Evolutionary conservation across 176 grass and related monocot species (phyloP), one percentile per base, ranked within the genome.

Genomic region (Avena insularis): DNA sequence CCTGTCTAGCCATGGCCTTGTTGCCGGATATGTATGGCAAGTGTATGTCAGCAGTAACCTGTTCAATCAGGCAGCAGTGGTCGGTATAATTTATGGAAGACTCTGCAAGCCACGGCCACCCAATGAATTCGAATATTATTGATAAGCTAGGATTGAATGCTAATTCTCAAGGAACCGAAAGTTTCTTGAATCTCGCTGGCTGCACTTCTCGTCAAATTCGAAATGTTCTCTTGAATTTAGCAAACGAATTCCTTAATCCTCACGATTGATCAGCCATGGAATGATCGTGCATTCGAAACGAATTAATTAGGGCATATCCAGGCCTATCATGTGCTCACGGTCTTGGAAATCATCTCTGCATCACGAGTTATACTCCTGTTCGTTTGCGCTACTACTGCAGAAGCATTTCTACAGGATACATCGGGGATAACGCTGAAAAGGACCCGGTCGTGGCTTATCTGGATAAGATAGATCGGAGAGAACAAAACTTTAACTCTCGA

Each of bases 41-140:
- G 56, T 68, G 79, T 80, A 51, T 87, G 43, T 69, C 74, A 35
- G 79, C 89, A 84, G 81, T 91, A 55, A 71, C 85, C 80, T 74
- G 59, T 3, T 75, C 68, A 68, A 87, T 84, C 89, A 51, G 89
- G 89, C 79, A 76, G 47, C 57, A 9, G 8, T 14, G 43, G 71
- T 21, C 48, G 40, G 82, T 43, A 20, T 9, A 84, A 47, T 16
- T 56, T 19, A 48, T 14, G 69, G 38, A 33, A 45, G 68, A 71
- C 35, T 45, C 33, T 46, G 53, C 43, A 2, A 12, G 36, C 51
- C 81, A 60, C n/a, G 15, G 38, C 38, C n/a, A 29, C 56, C 20
- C 33, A 23, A 67, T 81, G 23, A 49, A 81, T 65, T 31, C 14
- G 23, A 1, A 75, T n/a, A 23, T 23, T 2, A 9, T 27, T 75